Base-by-base conservation (phyloP, 371 early-diverging fungal species). In the Umbelopsis sp. region DNA sequence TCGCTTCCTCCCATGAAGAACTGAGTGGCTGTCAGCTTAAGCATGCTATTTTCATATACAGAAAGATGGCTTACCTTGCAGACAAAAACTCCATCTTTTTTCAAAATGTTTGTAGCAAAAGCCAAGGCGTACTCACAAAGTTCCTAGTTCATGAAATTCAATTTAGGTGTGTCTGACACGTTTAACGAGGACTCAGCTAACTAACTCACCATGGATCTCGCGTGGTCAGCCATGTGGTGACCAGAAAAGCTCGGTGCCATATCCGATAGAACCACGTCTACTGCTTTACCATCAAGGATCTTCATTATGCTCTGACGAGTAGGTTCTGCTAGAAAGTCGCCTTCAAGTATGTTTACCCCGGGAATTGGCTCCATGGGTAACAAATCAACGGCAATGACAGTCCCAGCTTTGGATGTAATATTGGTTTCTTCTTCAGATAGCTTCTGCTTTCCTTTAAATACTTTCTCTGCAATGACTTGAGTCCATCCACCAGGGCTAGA, bases 401-500 rank as follows among this genome's bases (percentile, higher is more conserved):
- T 25, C 14, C 82, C 75, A 44, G 78, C 57, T 24, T 16, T 20
- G 7, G n/a, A 8, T 24, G 35, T 50, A 10, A 20, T 12, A 29
- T 44, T 9, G n/a, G n/a, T 29, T 9, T 25, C 65, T 50, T 69
- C 67, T 24, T 53, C 75, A 48, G 68, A 67, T n/a, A 73, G 53
- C 37, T 73, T 71, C 37, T 50, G 51, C 22, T 65, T 67, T 25
- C 57, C 57, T 2, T 24, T 65, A 18, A 72, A 64, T 1, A 76
- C 76, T 37, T 72, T 75, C 50, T 77, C 77, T 1, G 85, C 85
- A 8, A 87, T 83, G n/a, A 95, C 94, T 76, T 97, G 96, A 69
- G 92, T 87, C 97, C 97, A 97, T 20, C 96, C 94, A 22, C 98
- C 97, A 0, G 98, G 98, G 5, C 92, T 87, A 22, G 96, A 95